Percentiles rank a stretch among this genome's conserved stretches.
These are phyloP conservation scores for Hypoxylon sp. DNA, from an alignment of 2,329 filamentous ascomycete species.

Conservation along the genomic window DNA sequence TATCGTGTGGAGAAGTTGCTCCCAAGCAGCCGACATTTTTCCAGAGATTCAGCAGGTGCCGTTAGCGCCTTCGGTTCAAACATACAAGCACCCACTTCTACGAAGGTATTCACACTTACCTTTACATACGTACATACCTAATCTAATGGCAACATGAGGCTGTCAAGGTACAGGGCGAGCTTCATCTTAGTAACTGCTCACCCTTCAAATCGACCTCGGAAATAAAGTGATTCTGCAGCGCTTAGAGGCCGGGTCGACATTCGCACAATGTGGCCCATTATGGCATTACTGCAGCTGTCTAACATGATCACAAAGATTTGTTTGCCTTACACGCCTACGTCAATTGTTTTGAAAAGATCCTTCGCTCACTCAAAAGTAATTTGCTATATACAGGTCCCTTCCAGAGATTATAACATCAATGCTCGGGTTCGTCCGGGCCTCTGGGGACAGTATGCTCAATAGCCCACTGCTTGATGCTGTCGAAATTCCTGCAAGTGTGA, in stretches of 20 bases:
- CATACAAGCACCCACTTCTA: not conserved
- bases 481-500: constrained; percentile 67
- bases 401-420: constrained; percentile 40
- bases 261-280: constrained; percentile 5
- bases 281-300: constrained; percentile 28
- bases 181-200: constrained; percentile 12
- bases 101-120: not conserved
- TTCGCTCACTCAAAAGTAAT: constrained; percentile 6
- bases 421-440: constrained; percentile 50
- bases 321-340: constrained; percentile 3
- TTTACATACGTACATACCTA: not conserved
- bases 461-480: constrained; percentile 64
- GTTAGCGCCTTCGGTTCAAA: not conserved
- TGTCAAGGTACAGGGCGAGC: constrained; percentile 15
- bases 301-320: constrained; percentile 8
- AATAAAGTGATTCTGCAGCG: constrained; percentile 24
- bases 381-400: constrained; percentile 25
- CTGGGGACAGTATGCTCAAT: constrained; percentile 61
- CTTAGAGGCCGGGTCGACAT: constrained; percentile 1
- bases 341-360: not conserved
- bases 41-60: not conserved
- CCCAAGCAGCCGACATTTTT: constrained; percentile 4
- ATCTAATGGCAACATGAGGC: constrained; percentile 3
- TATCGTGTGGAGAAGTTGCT: constrained; percentile 10
- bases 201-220: constrained; percentile 18